A percentile compares a stretch with the other conserved stretches of the same genome.
Conservation (phyloP, 495 filamentous ascomycete species). For the Annulohypoxylon nitens region DNA sequence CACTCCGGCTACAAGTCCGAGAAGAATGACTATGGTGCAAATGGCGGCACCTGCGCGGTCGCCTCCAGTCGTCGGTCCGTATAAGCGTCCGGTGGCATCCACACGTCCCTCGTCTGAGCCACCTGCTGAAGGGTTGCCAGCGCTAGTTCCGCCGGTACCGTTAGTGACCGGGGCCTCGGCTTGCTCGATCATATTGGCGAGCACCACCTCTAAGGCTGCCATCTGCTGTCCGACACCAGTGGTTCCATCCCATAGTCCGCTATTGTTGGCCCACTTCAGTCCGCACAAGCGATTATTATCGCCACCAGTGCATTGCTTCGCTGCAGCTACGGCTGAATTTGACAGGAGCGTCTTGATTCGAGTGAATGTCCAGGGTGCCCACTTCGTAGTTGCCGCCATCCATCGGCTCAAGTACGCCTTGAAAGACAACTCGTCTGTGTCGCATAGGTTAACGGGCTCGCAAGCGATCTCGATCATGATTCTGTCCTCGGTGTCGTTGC, state of each 20-base stretch:
- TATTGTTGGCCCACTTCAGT: constrained; percentile 71
- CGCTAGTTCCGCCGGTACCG: constrained; percentile 79
- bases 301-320: constrained; percentile 72
- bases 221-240: constrained; percentile 78
- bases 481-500: constrained; percentile 51
- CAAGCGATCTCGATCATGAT: constrained; percentile 80
- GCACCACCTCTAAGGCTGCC: constrained; percentile 75
- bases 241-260: constrained; percentile 65
- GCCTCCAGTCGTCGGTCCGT: constrained; percentile 57
- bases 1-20: constrained; percentile 48
- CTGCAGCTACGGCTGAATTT: constrained; percentile 74
- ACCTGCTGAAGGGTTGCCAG: constrained; percentile 78
- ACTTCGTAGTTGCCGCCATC: constrained; percentile 78
- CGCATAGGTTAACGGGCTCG: constrained; percentile 71
- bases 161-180: constrained; percentile 69
- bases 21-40: constrained; percentile 63
- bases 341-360: constrained; percentile 72
- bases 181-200: constrained; percentile 68
- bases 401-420: constrained; percentile 80
- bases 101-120: constrained; percentile 54
- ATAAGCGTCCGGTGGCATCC: constrained; percentile 40
- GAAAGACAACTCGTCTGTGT: constrained; percentile 77
- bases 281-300: constrained; percentile 75
- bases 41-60: constrained; percentile 74
- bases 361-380: constrained; percentile 73